Percentiles rank a stretch among this genome's conserved stretches.
These are phyloP conservation scores for Saccharomyces hybrid DNA, from an alignment of 1,139 yeast species.

Conservation along the genomic window DNA sequence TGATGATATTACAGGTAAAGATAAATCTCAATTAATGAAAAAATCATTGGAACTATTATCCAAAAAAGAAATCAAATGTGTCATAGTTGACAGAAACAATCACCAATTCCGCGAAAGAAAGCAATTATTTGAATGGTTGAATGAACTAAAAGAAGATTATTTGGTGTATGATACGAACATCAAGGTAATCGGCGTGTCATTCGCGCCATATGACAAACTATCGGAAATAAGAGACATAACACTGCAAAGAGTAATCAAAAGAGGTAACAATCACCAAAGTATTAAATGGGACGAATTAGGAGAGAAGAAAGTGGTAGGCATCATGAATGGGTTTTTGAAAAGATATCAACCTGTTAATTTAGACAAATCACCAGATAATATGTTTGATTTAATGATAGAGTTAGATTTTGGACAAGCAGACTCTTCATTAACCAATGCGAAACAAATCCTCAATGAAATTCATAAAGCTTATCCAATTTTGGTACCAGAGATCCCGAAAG, in stretches of 20 bases:
- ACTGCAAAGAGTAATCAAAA: conserved; percentile 44
- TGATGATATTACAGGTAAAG: conserved; percentile 55
- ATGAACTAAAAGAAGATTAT: conserved; percentile 34
- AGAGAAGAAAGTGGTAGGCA: conserved; percentile 41
- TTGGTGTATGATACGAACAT: conserved; percentile 34
- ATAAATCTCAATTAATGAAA: conserved; percentile 44
- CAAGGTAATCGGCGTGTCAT: conserved; percentile 62
- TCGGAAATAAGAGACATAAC: conserved; percentile 40
- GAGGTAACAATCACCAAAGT: conserved; percentile 91
- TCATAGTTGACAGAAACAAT: conserved; percentile 78
- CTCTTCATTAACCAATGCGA: conserved; percentile 50
- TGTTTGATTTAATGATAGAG: conserved; percentile 58
- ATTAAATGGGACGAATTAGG: conserved; percentile 50
- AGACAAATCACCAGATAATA: conserved; percentile 48
- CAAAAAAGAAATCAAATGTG: conserved; percentile 37
- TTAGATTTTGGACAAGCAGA: conserved; percentile 38
- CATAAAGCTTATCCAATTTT: conserved; percentile 41
- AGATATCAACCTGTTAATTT: conserved; percentile 57
- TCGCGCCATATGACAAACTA: conserved; percentile 38
- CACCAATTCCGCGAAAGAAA: conserved; percentile 62
- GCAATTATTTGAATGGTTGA: conserved; percentile 53
- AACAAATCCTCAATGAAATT: conserved; percentile 37
- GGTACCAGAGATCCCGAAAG: conserved; percentile 38
- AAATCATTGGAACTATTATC: conserved; percentile 40
- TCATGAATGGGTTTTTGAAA: conserved; percentile 66